phyloP scores from a whole-genome alignment of 2,329 filamentous ascomycete species.

The Sporothrix variecibatus region DNA sequence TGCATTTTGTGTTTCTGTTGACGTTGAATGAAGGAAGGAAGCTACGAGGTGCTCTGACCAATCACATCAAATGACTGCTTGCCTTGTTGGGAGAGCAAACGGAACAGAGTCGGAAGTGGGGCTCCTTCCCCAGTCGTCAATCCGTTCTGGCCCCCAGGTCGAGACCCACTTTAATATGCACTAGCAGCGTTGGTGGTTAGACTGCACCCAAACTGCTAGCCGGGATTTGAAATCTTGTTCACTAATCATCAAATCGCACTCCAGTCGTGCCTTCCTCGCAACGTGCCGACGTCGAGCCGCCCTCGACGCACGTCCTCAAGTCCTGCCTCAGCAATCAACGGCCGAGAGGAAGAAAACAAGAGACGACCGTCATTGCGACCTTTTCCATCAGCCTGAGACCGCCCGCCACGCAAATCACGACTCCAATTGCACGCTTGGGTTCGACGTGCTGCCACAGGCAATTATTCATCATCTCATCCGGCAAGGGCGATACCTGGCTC shows the following conservation, averaged over 20 bases:
- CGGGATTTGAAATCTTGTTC: slow-evolving; percentile 20
- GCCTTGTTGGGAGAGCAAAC: background rate
- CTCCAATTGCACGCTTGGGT: background rate
- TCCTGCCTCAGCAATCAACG: background rate
- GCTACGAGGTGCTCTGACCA: background rate
- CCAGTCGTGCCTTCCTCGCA: background rate
- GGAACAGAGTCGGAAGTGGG: background rate
- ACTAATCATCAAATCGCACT: slow-evolving; percentile 17
- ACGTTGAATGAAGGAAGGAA: background rate
- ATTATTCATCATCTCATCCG: background rate
- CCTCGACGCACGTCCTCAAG: background rate
- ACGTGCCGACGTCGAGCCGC: background rate
- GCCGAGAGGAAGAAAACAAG: background rate
- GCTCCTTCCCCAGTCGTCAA: background rate
- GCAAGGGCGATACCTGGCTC: background rate
- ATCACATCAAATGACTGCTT: background rate
- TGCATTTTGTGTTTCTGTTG: background rate
- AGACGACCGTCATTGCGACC: background rate
- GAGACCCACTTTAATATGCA: background rate
- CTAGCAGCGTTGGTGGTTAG: background rate
- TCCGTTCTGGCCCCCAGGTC: background rate
- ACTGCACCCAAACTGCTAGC: background rate
- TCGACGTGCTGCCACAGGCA: background rate
- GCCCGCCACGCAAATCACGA: background rate
- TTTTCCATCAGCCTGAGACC: background rate